phyloP scores from a whole-genome alignment of 2,329 filamentous ascomycete species.

The Diaporthe capsici region DNA sequence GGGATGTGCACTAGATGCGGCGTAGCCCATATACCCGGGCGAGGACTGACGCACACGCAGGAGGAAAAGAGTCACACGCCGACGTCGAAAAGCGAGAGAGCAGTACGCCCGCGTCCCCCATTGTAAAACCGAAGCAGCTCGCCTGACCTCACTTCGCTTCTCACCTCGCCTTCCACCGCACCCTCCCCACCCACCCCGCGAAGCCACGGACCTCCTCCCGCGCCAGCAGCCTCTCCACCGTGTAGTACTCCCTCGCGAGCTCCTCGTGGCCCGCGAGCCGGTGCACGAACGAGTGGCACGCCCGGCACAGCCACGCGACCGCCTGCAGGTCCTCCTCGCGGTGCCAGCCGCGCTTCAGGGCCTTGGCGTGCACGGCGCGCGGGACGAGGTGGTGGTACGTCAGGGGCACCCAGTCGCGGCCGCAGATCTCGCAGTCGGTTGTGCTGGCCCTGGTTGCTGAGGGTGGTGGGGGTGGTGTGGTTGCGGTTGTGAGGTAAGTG shows the following conservation, averaged over 20 bases:
- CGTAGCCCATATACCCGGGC: background rate
- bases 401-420: slow-evolving; percentile 79
- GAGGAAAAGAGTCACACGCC: background rate
- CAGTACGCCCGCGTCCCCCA: too few species aligned
- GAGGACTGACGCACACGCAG: too few species aligned
- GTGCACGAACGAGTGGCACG: slow-evolving; percentile 89
- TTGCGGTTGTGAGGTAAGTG: slow-evolving; percentile 71
- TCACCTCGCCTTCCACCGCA: slow-evolving; percentile 77
- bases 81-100: background rate
- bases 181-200: slow-evolving; percentile 78
- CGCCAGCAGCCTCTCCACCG: slow-evolving; percentile 77
- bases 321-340: slow-evolving; percentile 80
- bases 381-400: slow-evolving; percentile 92
- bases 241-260: slow-evolving; percentile 80
- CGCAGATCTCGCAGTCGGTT: slow-evolving; percentile 81
- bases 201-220: slow-evolving; percentile 81
- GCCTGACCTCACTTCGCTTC: too few species aligned
- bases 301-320: slow-evolving; percentile 88
- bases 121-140: background rate
- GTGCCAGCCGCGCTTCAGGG: slow-evolving; percentile 84
- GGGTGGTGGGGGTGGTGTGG: slow-evolving; percentile 75
- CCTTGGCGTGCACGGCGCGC: slow-evolving; percentile 81
- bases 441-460: slow-evolving; percentile 65
- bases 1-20: background rate
- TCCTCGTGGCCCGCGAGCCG: slow-evolving; percentile 82